Conservation (phyloP, 2,329 filamentous ascomycete species). For the Colletotrichum agaves region DNA sequence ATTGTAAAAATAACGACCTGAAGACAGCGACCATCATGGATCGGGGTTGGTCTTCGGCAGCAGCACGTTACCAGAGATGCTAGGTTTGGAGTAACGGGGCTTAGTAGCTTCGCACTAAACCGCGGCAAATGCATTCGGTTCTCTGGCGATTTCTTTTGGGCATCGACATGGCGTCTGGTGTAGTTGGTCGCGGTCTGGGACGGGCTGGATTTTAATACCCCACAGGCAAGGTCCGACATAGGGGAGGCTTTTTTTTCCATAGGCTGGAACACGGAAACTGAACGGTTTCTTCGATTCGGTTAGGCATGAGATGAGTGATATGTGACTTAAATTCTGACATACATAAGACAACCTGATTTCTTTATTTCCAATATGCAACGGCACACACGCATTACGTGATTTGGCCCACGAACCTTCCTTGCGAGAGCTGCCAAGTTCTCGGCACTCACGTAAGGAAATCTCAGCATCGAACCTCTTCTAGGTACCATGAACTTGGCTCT, state of each 20-base stretch:
- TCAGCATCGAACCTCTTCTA: neutral
- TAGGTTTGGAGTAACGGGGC: neutral
- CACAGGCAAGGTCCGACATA: neutral
- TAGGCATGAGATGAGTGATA: too few species aligned
- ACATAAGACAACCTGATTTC: slow-evolving; percentile 10
- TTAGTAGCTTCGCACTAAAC: slow-evolving; percentile 24
- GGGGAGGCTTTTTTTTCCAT: neutral
- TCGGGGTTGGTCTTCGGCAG: neutral
- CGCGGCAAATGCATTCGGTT: neutral
- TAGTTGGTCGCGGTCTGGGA: neutral
- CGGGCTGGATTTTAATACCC: slow-evolving; percentile 3
- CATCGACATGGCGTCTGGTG: slow-evolving; percentile 15
- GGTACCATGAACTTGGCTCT: neutral
- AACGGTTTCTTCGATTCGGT: too few species aligned
- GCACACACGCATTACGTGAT: slow-evolving; percentile 13
- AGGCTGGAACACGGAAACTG: slow-evolving; percentile 3
- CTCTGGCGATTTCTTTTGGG: neutral
- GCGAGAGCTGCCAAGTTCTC: neutral
- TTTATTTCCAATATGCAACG: neutral
- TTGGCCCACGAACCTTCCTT: neutral
- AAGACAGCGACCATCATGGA: neutral
- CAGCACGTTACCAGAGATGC: neutral
- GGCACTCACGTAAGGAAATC: neutral
- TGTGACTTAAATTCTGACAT: neutral
- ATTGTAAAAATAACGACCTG: slow-evolving; percentile 24